Evolutionary conservation across 257 asterid species (phyloP).

Genomic region (Rubia yunnanensis): DNA sequence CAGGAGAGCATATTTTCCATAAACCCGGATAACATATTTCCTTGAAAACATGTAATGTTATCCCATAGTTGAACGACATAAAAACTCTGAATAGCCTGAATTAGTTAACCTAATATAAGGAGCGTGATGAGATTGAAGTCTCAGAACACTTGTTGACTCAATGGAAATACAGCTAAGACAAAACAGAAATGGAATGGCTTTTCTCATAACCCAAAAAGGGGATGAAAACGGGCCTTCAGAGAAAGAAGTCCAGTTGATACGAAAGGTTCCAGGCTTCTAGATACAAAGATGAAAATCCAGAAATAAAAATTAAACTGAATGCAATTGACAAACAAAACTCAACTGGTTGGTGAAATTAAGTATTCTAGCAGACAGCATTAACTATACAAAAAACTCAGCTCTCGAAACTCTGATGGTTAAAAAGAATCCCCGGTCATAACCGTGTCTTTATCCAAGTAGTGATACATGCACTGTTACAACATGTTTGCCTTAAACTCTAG

Average conservation of each 20-base stretch:
- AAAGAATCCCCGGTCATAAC: background rate
- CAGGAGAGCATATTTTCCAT: background rate
- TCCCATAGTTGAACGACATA: background rate
- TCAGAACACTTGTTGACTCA: background rate
- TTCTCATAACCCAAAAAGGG: background rate
- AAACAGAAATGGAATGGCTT: background rate
- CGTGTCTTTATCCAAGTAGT: background rate
- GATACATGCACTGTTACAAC: background rate
- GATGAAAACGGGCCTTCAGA: background rate
- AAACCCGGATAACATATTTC: background rate
- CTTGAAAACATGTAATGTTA: background rate
- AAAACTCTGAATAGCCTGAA: background rate
- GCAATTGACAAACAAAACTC: background rate
- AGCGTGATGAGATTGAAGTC: background rate
- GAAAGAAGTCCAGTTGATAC: background rate
- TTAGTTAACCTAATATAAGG: background rate
- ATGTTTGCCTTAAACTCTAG: background rate
- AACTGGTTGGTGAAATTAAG: background rate
- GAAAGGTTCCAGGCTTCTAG: background rate
- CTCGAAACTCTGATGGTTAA: background rate
- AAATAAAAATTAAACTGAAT: background rate
- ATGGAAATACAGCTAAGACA: background rate
- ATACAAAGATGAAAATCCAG: background rate
- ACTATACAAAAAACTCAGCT: background rate
- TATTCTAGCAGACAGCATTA: background rate